Base-by-base conservation (phyloP, 768 basidiomycete genomes). In the Panaeolus papilionaceus region DNA sequence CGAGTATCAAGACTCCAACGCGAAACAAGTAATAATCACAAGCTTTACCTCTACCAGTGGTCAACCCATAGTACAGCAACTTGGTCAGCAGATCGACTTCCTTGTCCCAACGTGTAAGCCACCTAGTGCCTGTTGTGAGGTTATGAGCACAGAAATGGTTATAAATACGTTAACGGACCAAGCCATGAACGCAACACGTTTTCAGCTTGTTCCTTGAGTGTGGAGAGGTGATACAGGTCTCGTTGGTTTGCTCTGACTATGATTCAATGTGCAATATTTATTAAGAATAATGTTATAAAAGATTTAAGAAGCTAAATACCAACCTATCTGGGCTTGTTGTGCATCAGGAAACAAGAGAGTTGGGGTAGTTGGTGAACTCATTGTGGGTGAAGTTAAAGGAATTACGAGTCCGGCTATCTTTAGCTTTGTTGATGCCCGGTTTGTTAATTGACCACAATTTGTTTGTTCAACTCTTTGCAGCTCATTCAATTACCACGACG, bases 291-390 rank as follows among this genome's bases (percentile, higher is more conserved):
- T 20, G 4, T 18, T 9, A 10, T 18, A 23, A 7, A 8, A 49
- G 11, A 12, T 49, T 49, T 8, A 51, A 5, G 4, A 61, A 66
- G 9, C 16, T 26, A 51, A 37, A 33, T n/a, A 83, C 93, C 63
- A 70, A 95, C 94, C 92, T 69, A 93, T 95, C 79, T 95, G 94
- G 42, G 94, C 93, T 72, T 95, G 94, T 72, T 90, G 90, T 62
- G 94, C 93, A 3, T 71, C 79, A 67, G 94, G 94, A 74, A 95
- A 92, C 5, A 84, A 80, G 16, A 74, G 71, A 37, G 11, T 61
- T 54, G 71, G 70, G 38, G 66, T 65, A 16, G 70, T n/a, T 39
- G 65, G 42, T 33, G 64, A 63, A 61, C 51, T 69, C 73, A 74
- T 73, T 63, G 64, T 68, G 65, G 62, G 49, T 44, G 62, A 33